phyloP scores from a whole-genome alignment of 2,329 filamentous ascomycete species.

The Aphanoascus verrucosus region DNA sequence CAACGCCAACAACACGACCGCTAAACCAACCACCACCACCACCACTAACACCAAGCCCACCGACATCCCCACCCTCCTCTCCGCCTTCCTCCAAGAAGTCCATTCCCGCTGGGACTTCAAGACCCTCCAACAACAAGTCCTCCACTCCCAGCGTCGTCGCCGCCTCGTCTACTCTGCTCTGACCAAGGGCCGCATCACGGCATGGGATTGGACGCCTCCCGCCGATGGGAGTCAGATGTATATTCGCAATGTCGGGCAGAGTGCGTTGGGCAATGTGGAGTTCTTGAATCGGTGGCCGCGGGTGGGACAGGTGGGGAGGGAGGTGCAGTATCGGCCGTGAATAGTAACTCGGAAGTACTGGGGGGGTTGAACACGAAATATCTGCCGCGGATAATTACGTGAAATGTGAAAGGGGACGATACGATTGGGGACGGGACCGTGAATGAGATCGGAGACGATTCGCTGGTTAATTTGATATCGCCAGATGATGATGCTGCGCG shows the following conservation, averaged over 20 bases:
- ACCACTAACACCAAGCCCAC: constrained; percentile 25
- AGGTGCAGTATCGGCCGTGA: constrained; percentile 12
- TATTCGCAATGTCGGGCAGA: constrained; percentile 52
- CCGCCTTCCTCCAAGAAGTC: constrained; percentile 64
- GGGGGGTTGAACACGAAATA: neutral
- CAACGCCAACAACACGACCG: constrained; percentile 26
- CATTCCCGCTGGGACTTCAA: constrained; percentile 69
- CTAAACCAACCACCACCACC: too few relatives aligned
- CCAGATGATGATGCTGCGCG: neutral
- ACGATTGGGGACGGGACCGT: neutral
- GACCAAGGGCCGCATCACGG: constrained; percentile 61
- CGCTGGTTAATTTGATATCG: too few relatives aligned
- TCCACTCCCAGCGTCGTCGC: constrained; percentile 67
- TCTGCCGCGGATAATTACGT: too few relatives aligned
- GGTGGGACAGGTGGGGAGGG: constrained; percentile 6
- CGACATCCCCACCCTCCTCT: constrained; percentile 40
- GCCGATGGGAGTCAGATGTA: constrained; percentile 49
- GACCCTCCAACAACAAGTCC: constrained; percentile 61
- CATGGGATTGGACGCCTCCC: constrained; percentile 75
- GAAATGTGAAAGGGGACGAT: neutral
- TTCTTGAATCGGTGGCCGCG: constrained; percentile 33
- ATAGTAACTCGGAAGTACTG: neutral
- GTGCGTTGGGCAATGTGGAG: constrained; percentile 33
- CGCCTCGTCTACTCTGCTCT: constrained; percentile 71
- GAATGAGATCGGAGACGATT: neutral